Evolutionary conservation across 2,329 filamentous ascomycete species (phyloP).

Genomic region (Chaetomiaceae sp.): DNA sequence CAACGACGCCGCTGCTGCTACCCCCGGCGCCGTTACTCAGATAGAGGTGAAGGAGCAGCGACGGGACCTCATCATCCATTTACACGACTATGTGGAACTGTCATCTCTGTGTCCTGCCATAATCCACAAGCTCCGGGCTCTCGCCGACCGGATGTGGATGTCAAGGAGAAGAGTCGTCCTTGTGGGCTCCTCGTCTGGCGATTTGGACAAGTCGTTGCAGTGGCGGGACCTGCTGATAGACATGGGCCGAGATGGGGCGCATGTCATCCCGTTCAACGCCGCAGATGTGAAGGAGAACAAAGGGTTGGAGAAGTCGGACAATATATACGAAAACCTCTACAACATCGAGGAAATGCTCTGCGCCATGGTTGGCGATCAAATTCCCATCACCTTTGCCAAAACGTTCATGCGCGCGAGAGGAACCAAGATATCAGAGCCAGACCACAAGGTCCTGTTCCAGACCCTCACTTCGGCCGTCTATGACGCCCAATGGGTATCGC

Average conservation of each 20-base stretch:
- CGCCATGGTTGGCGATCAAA: conserved; percentile 22
- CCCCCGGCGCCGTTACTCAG: too few relatives aligned
- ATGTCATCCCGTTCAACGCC: conserved; percentile 31
- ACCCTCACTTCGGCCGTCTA: conserved; percentile 25
- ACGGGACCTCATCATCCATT: conserved; percentile 61
- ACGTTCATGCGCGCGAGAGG: background rate
- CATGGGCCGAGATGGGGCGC: conserved; percentile 31
- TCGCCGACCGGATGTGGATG: conserved; percentile 68
- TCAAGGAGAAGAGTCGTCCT: conserved; percentile 70
- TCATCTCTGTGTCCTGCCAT: conserved; percentile 67
- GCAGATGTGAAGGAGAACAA: conserved; percentile 16
- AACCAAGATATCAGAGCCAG: background rate
- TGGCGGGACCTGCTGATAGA: conserved; percentile 31
- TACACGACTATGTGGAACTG: conserved; percentile 79
- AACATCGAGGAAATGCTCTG: conserved; percentile 46
- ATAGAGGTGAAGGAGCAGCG: background rate
- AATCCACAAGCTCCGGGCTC: conserved; percentile 63
- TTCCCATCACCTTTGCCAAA: conserved; percentile 12
- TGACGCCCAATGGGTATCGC: conserved; percentile 34
- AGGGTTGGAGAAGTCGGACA: conserved; percentile 28
- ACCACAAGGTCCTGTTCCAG: background rate
- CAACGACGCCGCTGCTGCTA: too few relatives aligned
- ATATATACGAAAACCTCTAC: conserved; percentile 42
- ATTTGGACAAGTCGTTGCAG: conserved; percentile 39
- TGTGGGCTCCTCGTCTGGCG: conserved; percentile 67